These are phyloP conservation scores for Daedaleopsis nitida DNA, from an alignment of 768 basidiomycete genomes.

Conservation along the genomic window DNA sequence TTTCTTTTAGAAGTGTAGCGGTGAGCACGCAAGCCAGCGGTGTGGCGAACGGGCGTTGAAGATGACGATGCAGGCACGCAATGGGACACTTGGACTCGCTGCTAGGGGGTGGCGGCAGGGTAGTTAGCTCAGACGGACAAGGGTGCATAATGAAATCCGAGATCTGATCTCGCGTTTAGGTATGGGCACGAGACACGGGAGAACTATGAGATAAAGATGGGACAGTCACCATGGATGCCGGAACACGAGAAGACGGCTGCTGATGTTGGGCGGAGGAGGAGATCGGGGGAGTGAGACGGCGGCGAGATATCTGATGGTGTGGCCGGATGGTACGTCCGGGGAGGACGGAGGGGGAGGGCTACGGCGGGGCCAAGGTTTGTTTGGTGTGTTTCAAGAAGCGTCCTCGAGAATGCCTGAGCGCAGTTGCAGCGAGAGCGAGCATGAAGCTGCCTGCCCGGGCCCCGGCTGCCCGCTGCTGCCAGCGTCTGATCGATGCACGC, in stretches of 20 bases:
- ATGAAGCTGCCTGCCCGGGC: too few species aligned
- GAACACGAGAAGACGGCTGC: slow-evolving; percentile 8
- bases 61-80: slow-evolving; percentile 26
- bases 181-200: slow-evolving; percentile 3
- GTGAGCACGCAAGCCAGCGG: slow-evolving; percentile 3
- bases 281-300: background rate
- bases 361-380: too few species aligned
- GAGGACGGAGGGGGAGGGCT: background rate
- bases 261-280: background rate
- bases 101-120: background rate
- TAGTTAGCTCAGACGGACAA: background rate
- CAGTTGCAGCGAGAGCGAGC: background rate
- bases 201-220: background rate
- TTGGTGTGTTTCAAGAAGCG: too few species aligned
- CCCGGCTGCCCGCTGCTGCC: background rate
- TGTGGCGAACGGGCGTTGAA: background rate
- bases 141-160: slow-evolving; percentile 9
- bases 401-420: too few species aligned
- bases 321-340: background rate
- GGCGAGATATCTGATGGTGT: slow-evolving; percentile 8
- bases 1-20: background rate
- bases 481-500: slow-evolving; percentile 22
- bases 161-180: slow-evolving; percentile 17
- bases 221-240: slow-evolving; percentile 20
- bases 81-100: background rate